phyloP scores from a whole-genome alignment of 192 early-diverging fungal species.

The Chytriomyces hyalinus region DNA sequence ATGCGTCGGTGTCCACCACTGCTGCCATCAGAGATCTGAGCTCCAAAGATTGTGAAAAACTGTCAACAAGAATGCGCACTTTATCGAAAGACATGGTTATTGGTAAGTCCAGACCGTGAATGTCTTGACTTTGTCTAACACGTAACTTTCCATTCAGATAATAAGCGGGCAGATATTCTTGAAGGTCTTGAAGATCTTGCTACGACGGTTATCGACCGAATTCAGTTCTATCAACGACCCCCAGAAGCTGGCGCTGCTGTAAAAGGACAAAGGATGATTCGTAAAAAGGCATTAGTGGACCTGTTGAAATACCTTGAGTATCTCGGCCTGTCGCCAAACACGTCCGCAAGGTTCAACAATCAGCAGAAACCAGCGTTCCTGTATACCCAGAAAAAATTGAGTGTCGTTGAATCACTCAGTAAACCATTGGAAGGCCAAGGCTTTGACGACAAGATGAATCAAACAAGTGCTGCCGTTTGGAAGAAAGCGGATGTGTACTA shows the following conservation, averaged over 20 bases:
- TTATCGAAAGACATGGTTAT: background rate
- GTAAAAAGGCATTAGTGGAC: conserved; percentile 81
- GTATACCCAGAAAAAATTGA: conserved; percentile 25
- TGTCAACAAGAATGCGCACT: conserved; percentile 2
- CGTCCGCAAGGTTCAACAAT: conserved; percentile 33
- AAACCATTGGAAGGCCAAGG: background rate
- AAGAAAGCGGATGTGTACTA: conserved; percentile 72
- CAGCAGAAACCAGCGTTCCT: conserved; percentile 47
- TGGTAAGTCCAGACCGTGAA: background rate
- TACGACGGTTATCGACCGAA: conserved; percentile 42
- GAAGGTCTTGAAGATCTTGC: conserved; percentile 49
- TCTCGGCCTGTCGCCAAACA: conserved; percentile 61
- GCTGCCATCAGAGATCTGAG: background rate
- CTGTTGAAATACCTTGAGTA: conserved; percentile 72
- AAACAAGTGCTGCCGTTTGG: conserved; percentile 42
- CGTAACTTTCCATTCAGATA: conserved; percentile 15
- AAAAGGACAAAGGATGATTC: conserved; percentile 71
- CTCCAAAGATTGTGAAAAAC: conserved; percentile 1
- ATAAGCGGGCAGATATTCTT: conserved; percentile 13
- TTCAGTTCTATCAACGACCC: conserved; percentile 47
- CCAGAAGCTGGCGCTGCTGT: conserved; percentile 40
- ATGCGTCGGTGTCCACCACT: background rate
- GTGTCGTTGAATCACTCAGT: conserved; percentile 5
- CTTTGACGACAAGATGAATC: conserved; percentile 15
- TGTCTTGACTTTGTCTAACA: conserved; percentile 4